Evolutionary conservation across 2,329 filamentous ascomycete genomes (phyloP).

Genomic region (Calonectria crousiana): DNA sequence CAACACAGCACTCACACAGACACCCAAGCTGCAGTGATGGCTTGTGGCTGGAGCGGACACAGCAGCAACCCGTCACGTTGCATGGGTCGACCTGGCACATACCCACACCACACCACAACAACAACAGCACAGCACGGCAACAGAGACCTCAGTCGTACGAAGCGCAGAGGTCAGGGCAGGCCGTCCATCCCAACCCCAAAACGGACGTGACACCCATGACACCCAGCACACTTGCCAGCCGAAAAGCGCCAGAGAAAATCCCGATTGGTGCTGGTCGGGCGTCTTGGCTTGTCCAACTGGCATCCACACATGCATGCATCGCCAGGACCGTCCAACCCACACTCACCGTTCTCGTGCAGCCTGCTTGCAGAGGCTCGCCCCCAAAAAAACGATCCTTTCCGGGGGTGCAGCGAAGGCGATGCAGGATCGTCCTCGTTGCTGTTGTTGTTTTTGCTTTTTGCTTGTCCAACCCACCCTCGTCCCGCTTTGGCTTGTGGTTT

Average conservation of each 20-base stretch:
- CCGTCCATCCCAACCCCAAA: conserved; percentile 20
- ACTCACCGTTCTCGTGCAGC: conserved; percentile 43
- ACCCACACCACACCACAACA: conserved; percentile 21
- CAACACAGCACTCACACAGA: conserved; percentile 8
- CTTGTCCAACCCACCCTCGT: conserved; percentile 5
- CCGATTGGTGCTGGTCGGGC: conserved; percentile 36
- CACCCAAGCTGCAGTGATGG: conserved; percentile 16
- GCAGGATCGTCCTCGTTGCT: conserved; percentile 29
- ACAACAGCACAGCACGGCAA: conserved; percentile 8
- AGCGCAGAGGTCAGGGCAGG: conserved; percentile 21
- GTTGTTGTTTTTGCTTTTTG: conserved; percentile 7
- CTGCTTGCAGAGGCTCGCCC: conserved; percentile 30
- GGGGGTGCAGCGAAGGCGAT: background rate
- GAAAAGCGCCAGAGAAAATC: conserved; percentile 28
- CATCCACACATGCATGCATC: conserved; percentile 22
- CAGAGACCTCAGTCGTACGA: background rate
- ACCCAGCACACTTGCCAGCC: conserved; percentile 16
- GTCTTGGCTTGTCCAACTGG: conserved; percentile 26
- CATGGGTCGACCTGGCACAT: conserved; percentile 22
- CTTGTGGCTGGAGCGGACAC: conserved; percentile 14
- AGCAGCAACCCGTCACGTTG: conserved; percentile 18
- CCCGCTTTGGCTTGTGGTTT: conserved; percentile 2
- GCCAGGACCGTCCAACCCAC: conserved; percentile 18
- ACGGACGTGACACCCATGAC: conserved; percentile 20
- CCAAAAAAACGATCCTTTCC: conserved; percentile 31